Evolutionary conservation across 2,329 filamentous ascomycete genomes (phyloP).

Genomic region (Eutypa lata): DNA sequence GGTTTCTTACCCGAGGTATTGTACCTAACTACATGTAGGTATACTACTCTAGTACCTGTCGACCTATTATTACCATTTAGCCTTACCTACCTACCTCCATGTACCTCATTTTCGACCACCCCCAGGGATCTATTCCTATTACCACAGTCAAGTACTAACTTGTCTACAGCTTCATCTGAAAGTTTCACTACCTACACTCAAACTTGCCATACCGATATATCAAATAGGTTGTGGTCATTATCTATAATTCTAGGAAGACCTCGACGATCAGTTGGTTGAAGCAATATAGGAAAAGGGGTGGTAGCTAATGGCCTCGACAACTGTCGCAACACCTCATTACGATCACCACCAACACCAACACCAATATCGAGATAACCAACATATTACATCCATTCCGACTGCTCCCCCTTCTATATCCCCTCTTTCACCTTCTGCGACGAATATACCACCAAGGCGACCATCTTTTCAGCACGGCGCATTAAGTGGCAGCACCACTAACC

Average conservation of each 20-base stretch:
- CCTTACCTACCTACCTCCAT: too few relatives aligned
- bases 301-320: constrained; percentile 36
- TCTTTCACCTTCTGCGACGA: constrained; percentile 9
- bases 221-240: too few relatives aligned
- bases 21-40: background rate
- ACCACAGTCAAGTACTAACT: too few relatives aligned
- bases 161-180: too few relatives aligned
- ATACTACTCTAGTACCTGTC: background rate
- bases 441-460: constrained; percentile 3
- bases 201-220: background rate
- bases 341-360: constrained; percentile 4
- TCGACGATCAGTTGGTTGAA: too few relatives aligned
- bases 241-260: too few relatives aligned
- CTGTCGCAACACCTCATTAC: constrained; percentile 26
- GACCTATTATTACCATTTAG: too few relatives aligned
- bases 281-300: background rate
- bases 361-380: background rate
- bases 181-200: too few relatives aligned
- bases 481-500: constrained; percentile 15
- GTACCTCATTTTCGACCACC: too few relatives aligned
- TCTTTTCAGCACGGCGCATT: constrained; percentile 2
- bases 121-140: too few relatives aligned
- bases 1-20: too few relatives aligned
- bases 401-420: constrained; percentile 1
- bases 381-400: too few relatives aligned